Conservation (phyloP, 129 eudicot species). For the Apium graveolens region DNA sequence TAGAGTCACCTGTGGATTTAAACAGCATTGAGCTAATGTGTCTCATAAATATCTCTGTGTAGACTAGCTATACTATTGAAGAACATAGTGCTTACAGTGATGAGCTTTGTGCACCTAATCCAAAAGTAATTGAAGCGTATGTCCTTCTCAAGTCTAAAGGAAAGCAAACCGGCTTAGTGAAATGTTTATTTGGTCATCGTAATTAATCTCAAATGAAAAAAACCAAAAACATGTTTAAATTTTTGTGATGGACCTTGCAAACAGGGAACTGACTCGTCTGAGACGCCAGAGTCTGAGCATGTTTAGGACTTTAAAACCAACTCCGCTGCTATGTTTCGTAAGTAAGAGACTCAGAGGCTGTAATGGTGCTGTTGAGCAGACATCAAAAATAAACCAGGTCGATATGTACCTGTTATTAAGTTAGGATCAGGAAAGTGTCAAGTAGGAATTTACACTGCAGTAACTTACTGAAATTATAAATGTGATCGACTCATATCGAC, state of each 20-base stretch:
- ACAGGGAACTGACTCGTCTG: slow-evolving; percentile 91
- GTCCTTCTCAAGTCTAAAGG: slow-evolving; percentile 62
- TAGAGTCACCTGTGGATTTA: slow-evolving; percentile 63
- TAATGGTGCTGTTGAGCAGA: slow-evolving; percentile 85
- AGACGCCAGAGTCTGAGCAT: slow-evolving; percentile 99
- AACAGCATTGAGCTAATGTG: slow-evolving; percentile 6
- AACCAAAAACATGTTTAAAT: slow-evolving; percentile 6
- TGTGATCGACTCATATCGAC: slow-evolving; percentile 26
- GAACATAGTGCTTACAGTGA: slow-evolving; percentile 48
- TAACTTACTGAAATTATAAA: background rate
- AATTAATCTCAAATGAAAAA: background rate
- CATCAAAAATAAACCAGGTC: slow-evolving; percentile 89
- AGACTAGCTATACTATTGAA: background rate
- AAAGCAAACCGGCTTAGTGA: slow-evolving; percentile 6
- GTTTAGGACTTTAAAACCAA: slow-evolving; percentile 63
- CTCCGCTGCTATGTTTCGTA: slow-evolving; percentile 54
- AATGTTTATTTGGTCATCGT: background rate
- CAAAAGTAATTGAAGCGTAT: slow-evolving; percentile 90
- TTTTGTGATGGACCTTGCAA: slow-evolving; percentile 59
- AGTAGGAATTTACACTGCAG: background rate
- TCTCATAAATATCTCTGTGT: background rate
- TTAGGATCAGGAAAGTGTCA: background rate
- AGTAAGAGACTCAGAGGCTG: slow-evolving; percentile 66
- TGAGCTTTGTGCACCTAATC: slow-evolving; percentile 83
- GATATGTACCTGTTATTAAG: slow-evolving; percentile 65